These are phyloP conservation scores for Tephrocybe sp. DNA, from an alignment of 768 basidiomycete genomes.

Conservation along the genomic window DNA sequence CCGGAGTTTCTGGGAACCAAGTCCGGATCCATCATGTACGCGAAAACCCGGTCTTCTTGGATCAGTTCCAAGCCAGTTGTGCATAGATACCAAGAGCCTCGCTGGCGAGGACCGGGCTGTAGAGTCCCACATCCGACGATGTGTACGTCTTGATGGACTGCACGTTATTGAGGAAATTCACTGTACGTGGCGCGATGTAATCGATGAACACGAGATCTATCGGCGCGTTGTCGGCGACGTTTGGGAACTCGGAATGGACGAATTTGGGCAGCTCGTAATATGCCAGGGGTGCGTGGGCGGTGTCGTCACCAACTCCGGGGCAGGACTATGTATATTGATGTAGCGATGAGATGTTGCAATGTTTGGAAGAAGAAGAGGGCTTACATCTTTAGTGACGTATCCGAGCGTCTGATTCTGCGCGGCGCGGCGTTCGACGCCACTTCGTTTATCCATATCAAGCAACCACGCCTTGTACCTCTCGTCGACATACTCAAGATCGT, in stretches of 20 bases:
- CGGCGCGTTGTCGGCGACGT: constrained; percentile 42
- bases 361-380: neutral
- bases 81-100: constrained; percentile 59
- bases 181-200: constrained; percentile 56
- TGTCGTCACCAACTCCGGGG: constrained; percentile 76
- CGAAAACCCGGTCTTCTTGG: too few species aligned
- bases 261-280: constrained; percentile 55
- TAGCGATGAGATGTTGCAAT: neutral
- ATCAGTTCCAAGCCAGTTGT: constrained; percentile 41
- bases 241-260: constrained; percentile 53
- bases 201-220: constrained; percentile 78
- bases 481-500: constrained; percentile 14
- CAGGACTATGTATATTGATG: constrained; percentile 46
- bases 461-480: constrained; percentile 43
- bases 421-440: constrained; percentile 36
- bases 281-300: constrained; percentile 57
- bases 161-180: constrained; percentile 53
- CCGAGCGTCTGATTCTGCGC: constrained; percentile 61
- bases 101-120: constrained; percentile 50
- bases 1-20: too few species aligned
- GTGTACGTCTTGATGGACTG: constrained; percentile 52
- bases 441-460: constrained; percentile 46
- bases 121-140: constrained; percentile 47
- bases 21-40: too few species aligned
- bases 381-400: constrained; percentile 56